Evolutionary conservation across 768 basidiomycete genomes (phyloP).

Genomic region (Boletus rubescentipes): DNA sequence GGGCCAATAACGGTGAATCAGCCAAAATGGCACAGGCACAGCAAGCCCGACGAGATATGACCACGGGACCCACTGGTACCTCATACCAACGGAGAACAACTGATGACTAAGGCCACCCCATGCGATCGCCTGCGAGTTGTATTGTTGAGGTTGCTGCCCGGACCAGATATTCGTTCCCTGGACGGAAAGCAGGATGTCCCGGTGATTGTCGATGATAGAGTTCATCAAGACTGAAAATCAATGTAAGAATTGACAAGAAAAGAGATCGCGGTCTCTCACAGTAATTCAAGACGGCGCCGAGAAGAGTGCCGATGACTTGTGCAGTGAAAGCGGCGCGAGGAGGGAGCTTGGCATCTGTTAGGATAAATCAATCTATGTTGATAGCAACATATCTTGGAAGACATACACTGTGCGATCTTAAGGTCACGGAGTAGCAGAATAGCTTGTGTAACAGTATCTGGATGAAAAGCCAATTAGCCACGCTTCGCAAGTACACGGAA

Average conservation of each 20-base stretch:
- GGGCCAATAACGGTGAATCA: conserved; percentile 38
- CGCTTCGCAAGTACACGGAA: conserved; percentile 24
- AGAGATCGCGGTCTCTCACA: conserved; percentile 23
- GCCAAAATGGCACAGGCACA: conserved; percentile 42
- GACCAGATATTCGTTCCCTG: conserved; percentile 48
- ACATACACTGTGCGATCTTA: conserved; percentile 39
- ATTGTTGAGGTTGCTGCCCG: conserved; percentile 30
- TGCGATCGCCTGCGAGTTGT: conserved; percentile 35
- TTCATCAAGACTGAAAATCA: conserved; percentile 55
- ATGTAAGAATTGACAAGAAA: neutral
- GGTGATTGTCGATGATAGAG: conserved; percentile 51
- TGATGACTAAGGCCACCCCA: conserved; percentile 40
- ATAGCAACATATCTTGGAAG: neutral
- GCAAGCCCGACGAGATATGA: conserved; percentile 33
- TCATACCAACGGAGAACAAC: conserved; percentile 31
- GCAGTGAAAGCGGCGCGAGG: conserved; percentile 63
- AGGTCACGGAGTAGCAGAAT: conserved; percentile 55
- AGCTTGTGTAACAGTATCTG: conserved; percentile 51
- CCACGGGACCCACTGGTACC: conserved; percentile 43
- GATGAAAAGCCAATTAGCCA: conserved; percentile 37
- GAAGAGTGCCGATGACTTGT: conserved; percentile 54
- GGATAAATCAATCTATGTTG: conserved; percentile 37
- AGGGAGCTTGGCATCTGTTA: conserved; percentile 49
- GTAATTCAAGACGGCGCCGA: conserved; percentile 50
- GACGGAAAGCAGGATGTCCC: conserved; percentile 49